These are phyloP conservation scores for Laburnicola sp. DNA, from an alignment of 2,329 filamentous ascomycete genomes.

Conservation along the genomic window DNA sequence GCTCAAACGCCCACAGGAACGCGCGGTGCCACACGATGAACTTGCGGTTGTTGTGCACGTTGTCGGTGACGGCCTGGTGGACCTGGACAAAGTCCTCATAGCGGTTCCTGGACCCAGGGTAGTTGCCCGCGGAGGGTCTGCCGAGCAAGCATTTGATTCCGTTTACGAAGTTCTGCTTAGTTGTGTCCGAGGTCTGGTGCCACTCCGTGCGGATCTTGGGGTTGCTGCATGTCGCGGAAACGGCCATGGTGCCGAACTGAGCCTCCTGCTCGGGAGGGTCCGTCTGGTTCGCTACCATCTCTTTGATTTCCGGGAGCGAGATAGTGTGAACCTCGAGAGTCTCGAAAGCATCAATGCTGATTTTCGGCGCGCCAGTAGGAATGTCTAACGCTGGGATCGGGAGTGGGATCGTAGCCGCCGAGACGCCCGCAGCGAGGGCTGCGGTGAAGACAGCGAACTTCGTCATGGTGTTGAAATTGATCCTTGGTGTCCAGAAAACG, in stretches of 20 bases:
- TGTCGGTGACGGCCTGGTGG: constrained; percentile 38
- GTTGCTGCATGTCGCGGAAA: constrained; percentile 30
- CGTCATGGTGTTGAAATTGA: constrained; percentile 1
- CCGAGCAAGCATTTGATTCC: constrained; percentile 36
- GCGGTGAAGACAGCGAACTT: constrained; percentile 1
- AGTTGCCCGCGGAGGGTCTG: constrained; percentile 28
- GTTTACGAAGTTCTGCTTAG: constrained; percentile 30
- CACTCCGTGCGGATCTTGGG: constrained; percentile 36
- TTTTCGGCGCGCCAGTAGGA: constrained; percentile 2
- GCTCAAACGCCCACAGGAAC: constrained; percentile 48
- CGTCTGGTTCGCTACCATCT: constrained; percentile 2
- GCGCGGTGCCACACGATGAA: constrained; percentile 52
- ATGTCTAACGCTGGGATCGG: too few species aligned
- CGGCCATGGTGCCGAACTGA: not conserved
- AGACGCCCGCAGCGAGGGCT: constrained; percentile 4
- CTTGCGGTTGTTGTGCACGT: constrained; percentile 39
- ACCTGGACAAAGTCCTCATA: constrained; percentile 43
- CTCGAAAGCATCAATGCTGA: not conserved
- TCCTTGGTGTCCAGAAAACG: not conserved
- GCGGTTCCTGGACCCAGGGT: constrained; percentile 27
- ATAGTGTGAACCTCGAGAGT: not conserved
- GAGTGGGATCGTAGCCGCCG: constrained; percentile 3
- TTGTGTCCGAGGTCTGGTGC: constrained; percentile 29
- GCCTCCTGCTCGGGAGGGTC: not conserved
- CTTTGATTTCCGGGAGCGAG: constrained; percentile 2